Percentiles rank a stretch among this genome's conserved stretches.
These are phyloP conservation scores for Pulveroboletus sp. DNA, from an alignment of 768 basidiomycete genomes.

Conservation along the genomic window DNA sequence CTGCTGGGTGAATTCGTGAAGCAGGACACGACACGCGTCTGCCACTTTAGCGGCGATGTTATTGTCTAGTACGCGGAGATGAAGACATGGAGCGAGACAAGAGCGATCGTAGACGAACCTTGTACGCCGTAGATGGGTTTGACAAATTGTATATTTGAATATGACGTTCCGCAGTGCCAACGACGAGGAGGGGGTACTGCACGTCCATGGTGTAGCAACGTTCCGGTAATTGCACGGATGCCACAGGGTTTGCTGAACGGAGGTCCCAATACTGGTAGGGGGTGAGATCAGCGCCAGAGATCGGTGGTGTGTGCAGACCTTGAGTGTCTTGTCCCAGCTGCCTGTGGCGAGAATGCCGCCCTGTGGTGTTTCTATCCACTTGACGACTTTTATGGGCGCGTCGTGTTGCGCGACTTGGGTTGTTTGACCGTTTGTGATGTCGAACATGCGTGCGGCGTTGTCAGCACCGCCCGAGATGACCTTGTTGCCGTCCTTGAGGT, in stretches of 20 bases:
- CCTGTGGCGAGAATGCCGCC: conserved; percentile 85
- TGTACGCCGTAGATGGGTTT: conserved; percentile 76
- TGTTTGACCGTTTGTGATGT: conserved; percentile 77
- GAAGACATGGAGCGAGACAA: background rate
- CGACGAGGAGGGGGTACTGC: conserved; percentile 80
- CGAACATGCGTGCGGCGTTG: conserved; percentile 93
- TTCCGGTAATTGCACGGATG: conserved; percentile 81
- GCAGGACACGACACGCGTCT: conserved; percentile 83
- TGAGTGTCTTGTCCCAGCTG: conserved; percentile 97
- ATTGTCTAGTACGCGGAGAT: conserved; percentile 52
- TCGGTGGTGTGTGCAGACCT: conserved; percentile 46
- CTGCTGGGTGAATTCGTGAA: conserved; percentile 65
- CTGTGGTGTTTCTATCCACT: conserved; percentile 75
- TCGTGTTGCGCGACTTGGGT: conserved; percentile 90
- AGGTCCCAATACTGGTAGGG: conserved; percentile 86
- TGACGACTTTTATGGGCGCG: conserved; percentile 79
- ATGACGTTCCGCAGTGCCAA: conserved; percentile 90
- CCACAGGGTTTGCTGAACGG: conserved; percentile 70
- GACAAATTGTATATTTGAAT: conserved; percentile 86
- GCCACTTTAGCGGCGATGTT: conserved; percentile 88
- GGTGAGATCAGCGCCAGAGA: background rate
- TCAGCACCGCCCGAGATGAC: conserved; percentile 92
- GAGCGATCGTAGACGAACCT: conserved; percentile 43
- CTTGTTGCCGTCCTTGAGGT: conserved; percentile 77
- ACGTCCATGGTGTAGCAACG: conserved; percentile 88